Evolutionary conservation across 306 rosid species (phyloP), one percentile per base, ranked within the genome.

Genomic region (Trifolium dubium): DNA sequence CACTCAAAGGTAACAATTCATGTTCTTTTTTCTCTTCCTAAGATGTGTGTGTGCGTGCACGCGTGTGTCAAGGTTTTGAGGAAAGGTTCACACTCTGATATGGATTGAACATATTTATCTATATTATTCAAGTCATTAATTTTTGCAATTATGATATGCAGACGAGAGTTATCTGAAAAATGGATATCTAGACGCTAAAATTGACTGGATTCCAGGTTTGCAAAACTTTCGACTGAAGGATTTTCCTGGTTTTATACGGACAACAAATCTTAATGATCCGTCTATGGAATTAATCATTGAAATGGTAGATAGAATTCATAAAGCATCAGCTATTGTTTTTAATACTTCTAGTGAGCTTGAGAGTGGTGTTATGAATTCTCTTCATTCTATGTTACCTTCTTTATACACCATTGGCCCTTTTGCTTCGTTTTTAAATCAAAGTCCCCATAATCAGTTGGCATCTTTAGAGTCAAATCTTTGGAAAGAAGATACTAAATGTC

Each of bases 271-370:
- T 9, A 69, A 69, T 32, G 62, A 51, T 30, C 0, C 7, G 0
- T 69, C 11, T 14, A 0, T 76, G 28, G 3, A 69, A 6, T 54
- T 53, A 8, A 0, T 54, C 8, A 11, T 55, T 7, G 65, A 71
- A 37, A 0, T 17, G 1, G 39, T 6, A 12, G 54, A 54, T 11
- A 55, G 8, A 13, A 0, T 10, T 10, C n/a, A 23, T 0, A 55
- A 1, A 71, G 65, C 50, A 0, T 18, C 65, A 7, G 37, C 64
- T 23, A 55, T 71, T 14, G 10, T 71, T 55, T 12, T 71, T 14
- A 78, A 78, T 10, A 78, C 77, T 35, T 53, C 7, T 12, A 8
- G 71, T 34, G 65, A 43, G 9, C 64, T 78, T 5, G 82, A 78
- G 64, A 19, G 47, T 13, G 65, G 63, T 47, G 77, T 64, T 15